Evolutionary conservation across 305 asterid genomes (phyloP).

Genomic region (Solanum chacoense): DNA sequence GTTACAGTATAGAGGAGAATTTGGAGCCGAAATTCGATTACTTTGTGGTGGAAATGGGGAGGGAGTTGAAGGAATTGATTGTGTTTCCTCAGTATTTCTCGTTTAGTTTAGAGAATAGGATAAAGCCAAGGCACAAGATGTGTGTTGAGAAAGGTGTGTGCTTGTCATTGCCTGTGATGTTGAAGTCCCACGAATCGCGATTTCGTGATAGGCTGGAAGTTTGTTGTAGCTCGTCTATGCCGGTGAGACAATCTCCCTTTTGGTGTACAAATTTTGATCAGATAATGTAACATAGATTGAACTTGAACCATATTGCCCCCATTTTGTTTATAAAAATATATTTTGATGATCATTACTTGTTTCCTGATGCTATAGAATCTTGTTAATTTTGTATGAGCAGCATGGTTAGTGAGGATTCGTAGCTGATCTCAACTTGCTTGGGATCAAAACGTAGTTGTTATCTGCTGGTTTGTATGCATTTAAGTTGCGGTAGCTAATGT

Average conservation of each 20-base stretch:
- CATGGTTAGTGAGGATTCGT: background rate
- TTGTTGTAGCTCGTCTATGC: slow-evolving; percentile 57
- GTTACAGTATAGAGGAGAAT: slow-evolving; percentile 74
- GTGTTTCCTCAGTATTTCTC: slow-evolving; percentile 86
- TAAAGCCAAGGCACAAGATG: slow-evolving; percentile 60
- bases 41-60: slow-evolving; percentile 82
- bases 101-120: slow-evolving; percentile 81
- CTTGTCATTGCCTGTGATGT: slow-evolving; percentile 66
- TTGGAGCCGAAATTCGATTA: slow-evolving; percentile 75
- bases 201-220: slow-evolving; percentile 60
- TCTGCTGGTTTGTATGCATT: background rate
- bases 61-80: slow-evolving; percentile 68
- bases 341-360: background rate
- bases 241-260: slow-evolving; percentile 66
- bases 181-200: slow-evolving; percentile 42
- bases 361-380: background rate
- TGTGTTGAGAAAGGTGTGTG: slow-evolving; percentile 75
- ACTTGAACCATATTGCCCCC: background rate
- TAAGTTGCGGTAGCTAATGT: background rate
- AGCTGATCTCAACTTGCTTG: background rate
- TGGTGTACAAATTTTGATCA: slow-evolving; percentile 41
- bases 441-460: background rate
- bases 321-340: slow-evolving; percentile 13
- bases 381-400: background rate
- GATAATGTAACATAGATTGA: slow-evolving; percentile 25